Evolutionary conservation across 1,284 basidiomycete genomes (phyloP).

Genomic region (Moesziomyces sp.): DNA sequence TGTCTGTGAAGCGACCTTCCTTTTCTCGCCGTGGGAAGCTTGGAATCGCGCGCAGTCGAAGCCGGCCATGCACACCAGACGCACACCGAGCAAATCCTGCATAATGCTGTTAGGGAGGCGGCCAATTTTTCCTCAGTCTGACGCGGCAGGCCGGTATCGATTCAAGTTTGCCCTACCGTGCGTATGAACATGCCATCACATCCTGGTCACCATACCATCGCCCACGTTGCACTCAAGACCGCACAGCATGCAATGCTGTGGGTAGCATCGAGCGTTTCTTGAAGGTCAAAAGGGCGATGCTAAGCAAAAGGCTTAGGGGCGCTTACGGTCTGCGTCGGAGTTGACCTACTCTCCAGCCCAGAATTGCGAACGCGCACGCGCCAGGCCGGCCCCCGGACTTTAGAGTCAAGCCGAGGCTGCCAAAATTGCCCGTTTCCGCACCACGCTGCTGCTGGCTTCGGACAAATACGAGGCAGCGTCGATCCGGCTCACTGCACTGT

Average conservation of each 20-base stretch:
- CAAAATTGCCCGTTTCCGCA: neutral
- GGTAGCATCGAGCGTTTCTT: no score
- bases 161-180: no score
- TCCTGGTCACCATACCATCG: no score
- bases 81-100: conserved; percentile 26
- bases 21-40: no score
- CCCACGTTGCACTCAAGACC: neutral
- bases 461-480: conserved; percentile 10
- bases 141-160: neutral
- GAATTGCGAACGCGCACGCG: conserved; percentile 9
- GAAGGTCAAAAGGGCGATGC: neutral
- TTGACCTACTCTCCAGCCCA: conserved; percentile 16
- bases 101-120: conserved; percentile 2
- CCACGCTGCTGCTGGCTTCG: neutral
- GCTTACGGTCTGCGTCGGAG: conserved; percentile 12
- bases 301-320: no score
- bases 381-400: conserved; percentile 2
- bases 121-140: neutral
- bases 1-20: no score
- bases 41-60: neutral
- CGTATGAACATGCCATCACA: no score
- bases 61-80: conserved; percentile 11
- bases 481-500: neutral
- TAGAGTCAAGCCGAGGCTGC: conserved; percentile 27
- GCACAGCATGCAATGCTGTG: no score